A percentile compares a stretch with the other conserved stretches of the same genome.
Evolutionary conservation across 352 stramenopile genomes (phyloP).

Genomic region (Globisporangium irregulare): DNA sequence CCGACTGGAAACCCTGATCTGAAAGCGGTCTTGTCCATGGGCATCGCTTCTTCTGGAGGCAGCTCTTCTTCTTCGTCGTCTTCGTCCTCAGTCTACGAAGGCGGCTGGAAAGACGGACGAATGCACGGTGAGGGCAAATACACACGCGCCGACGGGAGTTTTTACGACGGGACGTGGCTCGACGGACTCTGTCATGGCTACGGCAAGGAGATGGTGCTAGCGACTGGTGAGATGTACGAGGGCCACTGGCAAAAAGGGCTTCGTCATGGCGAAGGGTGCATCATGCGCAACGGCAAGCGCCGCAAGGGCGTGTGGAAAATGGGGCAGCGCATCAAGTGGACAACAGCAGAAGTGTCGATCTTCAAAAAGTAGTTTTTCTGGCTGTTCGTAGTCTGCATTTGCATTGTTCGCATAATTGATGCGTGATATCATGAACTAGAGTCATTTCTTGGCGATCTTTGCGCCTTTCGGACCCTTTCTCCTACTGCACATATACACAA

Average conservation of each 20-base stretch:
- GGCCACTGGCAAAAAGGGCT: slow-evolving; percentile 51
- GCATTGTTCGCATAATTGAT: background rate
- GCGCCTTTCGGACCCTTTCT: slow-evolving; percentile 47
- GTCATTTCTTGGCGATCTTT: slow-evolving; percentile 51
- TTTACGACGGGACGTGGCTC: slow-evolving; percentile 66
- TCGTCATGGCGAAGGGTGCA: slow-evolving; percentile 52
- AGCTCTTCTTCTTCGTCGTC: background rate
- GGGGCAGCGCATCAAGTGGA: slow-evolving; percentile 63
- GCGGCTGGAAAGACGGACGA: slow-evolving; percentile 53
- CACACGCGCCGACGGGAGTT: slow-evolving; percentile 48
- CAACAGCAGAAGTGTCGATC: slow-evolving; percentile 48
- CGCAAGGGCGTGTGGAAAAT: slow-evolving; percentile 59
- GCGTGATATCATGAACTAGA: background rate
- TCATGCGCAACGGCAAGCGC: slow-evolving; percentile 41
- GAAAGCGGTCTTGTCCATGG: slow-evolving; percentile 7
- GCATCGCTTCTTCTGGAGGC: background rate
- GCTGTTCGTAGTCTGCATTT: background rate
- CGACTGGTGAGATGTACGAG: slow-evolving; percentile 53
- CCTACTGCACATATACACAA: slow-evolving; percentile 25
- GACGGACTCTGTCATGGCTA: slow-evolving; percentile 55
- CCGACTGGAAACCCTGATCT: background rate
- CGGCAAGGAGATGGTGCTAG: slow-evolving; percentile 46
- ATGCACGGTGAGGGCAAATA: slow-evolving; percentile 76
- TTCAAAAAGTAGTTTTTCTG: slow-evolving; percentile 20
- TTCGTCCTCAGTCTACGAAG: slow-evolving; percentile 39